Base-by-base conservation (phyloP, 768 basidiomycete species). In the Pholiota conissans region DNA sequence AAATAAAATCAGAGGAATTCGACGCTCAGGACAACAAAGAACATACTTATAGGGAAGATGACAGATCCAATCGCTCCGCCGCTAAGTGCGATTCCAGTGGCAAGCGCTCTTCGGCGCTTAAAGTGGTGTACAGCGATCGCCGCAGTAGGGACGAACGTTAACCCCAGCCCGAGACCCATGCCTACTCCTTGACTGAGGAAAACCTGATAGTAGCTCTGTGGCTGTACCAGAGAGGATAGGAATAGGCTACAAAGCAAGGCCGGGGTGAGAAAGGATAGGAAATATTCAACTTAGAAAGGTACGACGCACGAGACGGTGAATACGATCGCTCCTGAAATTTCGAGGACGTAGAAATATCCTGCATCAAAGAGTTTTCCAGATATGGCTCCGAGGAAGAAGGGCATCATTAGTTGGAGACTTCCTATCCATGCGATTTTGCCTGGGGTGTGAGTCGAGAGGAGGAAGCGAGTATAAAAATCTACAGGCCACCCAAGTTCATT, bases 161-260 rank as follows among this genome's bases (percentile, higher is more conserved):
- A 60, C 0, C 81, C 80, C 8, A 73, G 66, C 5, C 78, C 78
- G 3, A 68, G 34, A 0, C 83, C 83, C 65, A 80, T 76, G 3
- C 79, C 80, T 14, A 85, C 65, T 11, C 77, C 82, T 66, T 85
- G 82, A 3, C 78, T 71, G 1, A 84, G 69, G 64, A 84, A 81
- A 7, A 82, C 71, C 65, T 81, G 78, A 55, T 79, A 79, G 62
- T 75, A 80, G 57, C 72, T 64, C 37, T 74, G 70, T 8, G 73
- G 65, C 20, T 76, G 57, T 0, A 73, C 67, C 11, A 79, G 64
- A 5, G 78, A 79, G 7, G 78, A 59, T 66, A 77, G 73, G 57
- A 79, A 79, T 30, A 76, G 52, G 6, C 68, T 73, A 46, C 37
- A 29, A 22, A 9, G 13, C 24, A n/a, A n/a, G n/a, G n/a, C n/a